Conservation (phyloP, 2,329 filamentous ascomycete genomes). For the Blastomyces silverae region DNA sequence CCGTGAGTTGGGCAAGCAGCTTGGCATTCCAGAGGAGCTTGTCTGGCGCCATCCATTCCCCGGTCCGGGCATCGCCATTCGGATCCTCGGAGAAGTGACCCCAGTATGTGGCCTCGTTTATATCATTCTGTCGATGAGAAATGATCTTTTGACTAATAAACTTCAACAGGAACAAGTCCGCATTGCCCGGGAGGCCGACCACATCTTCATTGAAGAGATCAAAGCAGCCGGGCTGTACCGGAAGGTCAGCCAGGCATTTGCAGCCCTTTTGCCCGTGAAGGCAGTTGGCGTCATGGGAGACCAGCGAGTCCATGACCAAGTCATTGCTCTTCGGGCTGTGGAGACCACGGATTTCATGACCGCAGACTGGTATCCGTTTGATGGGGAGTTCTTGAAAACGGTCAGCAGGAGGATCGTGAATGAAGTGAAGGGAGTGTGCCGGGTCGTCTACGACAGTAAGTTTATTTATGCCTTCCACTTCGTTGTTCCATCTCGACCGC, state of each 20-base stretch:
- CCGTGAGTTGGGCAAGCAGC: constrained; percentile 56
- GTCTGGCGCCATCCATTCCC: constrained; percentile 73
- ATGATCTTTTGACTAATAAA: neutral
- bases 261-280: constrained; percentile 59
- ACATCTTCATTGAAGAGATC: constrained; percentile 45
- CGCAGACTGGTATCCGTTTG: constrained; percentile 62
- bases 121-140: neutral
- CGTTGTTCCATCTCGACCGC: neutral
- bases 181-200: constrained; percentile 52
- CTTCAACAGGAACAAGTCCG: constrained; percentile 56
- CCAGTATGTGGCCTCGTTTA: neutral
- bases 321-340: constrained; percentile 56
- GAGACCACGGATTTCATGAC: constrained; percentile 67
- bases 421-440: constrained; percentile 63
- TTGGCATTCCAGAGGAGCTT: constrained; percentile 67
- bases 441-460: constrained; percentile 50
- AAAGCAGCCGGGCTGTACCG: constrained; percentile 41
- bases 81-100: constrained; percentile 65
- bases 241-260: constrained; percentile 63
- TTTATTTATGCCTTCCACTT: neutral
- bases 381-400: constrained; percentile 56
- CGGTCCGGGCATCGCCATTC: constrained; percentile 63
- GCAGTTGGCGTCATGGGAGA: constrained; percentile 56
- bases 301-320: constrained; percentile 57
- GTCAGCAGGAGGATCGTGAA: constrained; percentile 65